Base-by-base conservation (phyloP, 1,284 basidiomycete genomes). In the Puccinia hordei region DNA sequence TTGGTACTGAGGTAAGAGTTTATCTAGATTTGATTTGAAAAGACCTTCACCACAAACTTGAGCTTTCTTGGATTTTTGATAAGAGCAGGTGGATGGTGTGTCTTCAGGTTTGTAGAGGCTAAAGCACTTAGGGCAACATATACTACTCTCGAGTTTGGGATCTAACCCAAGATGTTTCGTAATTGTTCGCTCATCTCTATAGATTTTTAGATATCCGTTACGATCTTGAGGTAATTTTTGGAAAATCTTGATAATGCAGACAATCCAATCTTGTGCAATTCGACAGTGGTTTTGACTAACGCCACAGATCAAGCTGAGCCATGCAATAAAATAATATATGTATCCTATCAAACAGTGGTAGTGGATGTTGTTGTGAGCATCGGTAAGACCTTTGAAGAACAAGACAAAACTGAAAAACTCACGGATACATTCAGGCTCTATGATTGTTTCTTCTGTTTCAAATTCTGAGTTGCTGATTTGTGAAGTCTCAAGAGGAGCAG, bases 91-190 rank as follows among this genome's bases (percentile, higher is more conserved):
- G 24, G 46, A 8, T 27, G 72, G 72, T 33, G 53, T n/a, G n/a
- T 57, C 51, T 55, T 55, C 51, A 5, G 53, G 27, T 22, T 35
- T 19, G 22, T 73, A 73, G 53, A 73, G 57, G 27, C 44, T 51
- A 30, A 73, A 73, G 38, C 72, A 73, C 2, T n/a, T 44, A 15
- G 72, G 72, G 38, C 53, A 73, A 35, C 72, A 73, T 15, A 73
- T 59, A 12, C 19, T 44, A 9, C 49, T 53, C 19, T 55, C 35
- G 13, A 57, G n/a, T 73, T 73, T 46, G 35, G 72, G 72, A 15
- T 33, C n/a, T 15, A n/a, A n/a, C n/a, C n/a, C n/a, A n/a, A n/a
- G n/a, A n/a, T n/a, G n/a, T n/a, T n/a, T n/a, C n/a, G n/a, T n/a
- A n/a, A n/a, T n/a, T n/a, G n/a, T n/a, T n/a, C n/a, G n/a, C n/a